phyloP scores from a whole-genome alignment of 106 monocot genomes.

The Ottelia alismoides region DNA sequence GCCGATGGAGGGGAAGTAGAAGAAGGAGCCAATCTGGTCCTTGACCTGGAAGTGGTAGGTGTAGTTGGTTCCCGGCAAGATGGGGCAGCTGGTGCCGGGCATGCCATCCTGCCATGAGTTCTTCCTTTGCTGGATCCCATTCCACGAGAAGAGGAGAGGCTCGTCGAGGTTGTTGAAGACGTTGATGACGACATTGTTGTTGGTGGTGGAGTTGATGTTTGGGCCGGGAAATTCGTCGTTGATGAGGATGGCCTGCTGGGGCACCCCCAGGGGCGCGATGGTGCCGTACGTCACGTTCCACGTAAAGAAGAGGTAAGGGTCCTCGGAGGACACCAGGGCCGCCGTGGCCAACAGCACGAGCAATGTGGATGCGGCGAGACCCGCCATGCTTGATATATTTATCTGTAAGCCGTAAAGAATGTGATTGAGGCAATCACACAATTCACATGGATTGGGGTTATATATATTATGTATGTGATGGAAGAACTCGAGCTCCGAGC shows the following conservation, averaged over 20 bases:
- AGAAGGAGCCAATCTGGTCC: slow-evolving; percentile 58
- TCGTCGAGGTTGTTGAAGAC: slow-evolving; percentile 39
- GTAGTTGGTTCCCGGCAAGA: slow-evolving; percentile 17
- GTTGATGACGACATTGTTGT: slow-evolving; percentile 37
- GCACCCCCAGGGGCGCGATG: slow-evolving; percentile 16
- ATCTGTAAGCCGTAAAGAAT: too few relatives aligned
- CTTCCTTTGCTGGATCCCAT: slow-evolving; percentile 61
- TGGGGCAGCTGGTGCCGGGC: slow-evolving; percentile 32
- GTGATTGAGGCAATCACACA: too few relatives aligned
- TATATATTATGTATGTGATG: too few relatives aligned
- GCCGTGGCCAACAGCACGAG: too few relatives aligned
- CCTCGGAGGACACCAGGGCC: too few relatives aligned
- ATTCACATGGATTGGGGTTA: too few relatives aligned
- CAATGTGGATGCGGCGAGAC: too few relatives aligned
- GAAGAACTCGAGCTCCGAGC: too few relatives aligned
- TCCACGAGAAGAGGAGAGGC: slow-evolving; percentile 44
- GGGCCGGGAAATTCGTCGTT: slow-evolving; percentile 55
- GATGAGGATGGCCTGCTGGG: slow-evolving; percentile 35
- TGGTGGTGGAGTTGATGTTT: slow-evolving; percentile 35
- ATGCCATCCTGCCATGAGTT: slow-evolving; percentile 57
- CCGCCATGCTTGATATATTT: too few relatives aligned
- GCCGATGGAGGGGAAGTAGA: slow-evolving; percentile 47
- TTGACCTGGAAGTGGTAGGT: slow-evolving; percentile 71
- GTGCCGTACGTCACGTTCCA: slow-evolving; percentile 32
- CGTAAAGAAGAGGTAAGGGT: slow-evolving; percentile 19